These are phyloP conservation scores for Erysimum cheiranthoides DNA, from an alignment of 345 rosid species.

Conservation along the genomic window DNA sequence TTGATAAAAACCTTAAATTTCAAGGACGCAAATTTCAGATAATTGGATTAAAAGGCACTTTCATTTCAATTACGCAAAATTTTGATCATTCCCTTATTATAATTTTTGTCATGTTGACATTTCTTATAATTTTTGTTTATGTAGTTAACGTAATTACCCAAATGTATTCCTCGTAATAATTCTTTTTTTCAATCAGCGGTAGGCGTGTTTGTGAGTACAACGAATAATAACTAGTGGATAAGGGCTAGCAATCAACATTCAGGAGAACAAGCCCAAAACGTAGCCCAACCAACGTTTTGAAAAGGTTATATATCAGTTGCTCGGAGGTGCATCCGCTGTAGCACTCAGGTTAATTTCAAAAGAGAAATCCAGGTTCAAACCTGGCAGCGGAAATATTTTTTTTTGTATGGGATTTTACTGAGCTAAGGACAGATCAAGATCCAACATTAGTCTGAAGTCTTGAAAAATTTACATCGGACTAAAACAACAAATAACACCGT, in stretches of 20 bases:
- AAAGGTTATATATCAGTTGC: too few species aligned
- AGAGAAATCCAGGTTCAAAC: background rate
- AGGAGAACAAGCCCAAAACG: background rate
- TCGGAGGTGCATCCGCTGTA: background rate
- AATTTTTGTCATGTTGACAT: background rate
- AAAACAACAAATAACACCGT: background rate
- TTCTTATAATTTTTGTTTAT: background rate
- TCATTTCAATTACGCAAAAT: background rate
- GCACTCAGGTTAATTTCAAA: conserved; percentile 12
- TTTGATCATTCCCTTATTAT: background rate
- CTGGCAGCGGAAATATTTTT: conserved; percentile 6
- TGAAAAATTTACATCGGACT: background rate
- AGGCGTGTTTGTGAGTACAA: background rate
- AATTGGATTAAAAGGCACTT: background rate
- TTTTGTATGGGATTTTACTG: background rate
- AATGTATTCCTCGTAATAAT: background rate
- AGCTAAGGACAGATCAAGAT: background rate
- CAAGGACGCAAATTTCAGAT: background rate
- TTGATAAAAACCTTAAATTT: background rate
- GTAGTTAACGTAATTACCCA: background rate
- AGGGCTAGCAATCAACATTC: background rate
- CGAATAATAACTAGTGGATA: too few species aligned
- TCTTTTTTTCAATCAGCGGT: background rate
- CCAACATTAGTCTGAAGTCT: background rate
- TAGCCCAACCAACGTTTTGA: background rate